Conservation (phyloP, 129 eudicot species). For the Flaveria trinervia region DNA sequence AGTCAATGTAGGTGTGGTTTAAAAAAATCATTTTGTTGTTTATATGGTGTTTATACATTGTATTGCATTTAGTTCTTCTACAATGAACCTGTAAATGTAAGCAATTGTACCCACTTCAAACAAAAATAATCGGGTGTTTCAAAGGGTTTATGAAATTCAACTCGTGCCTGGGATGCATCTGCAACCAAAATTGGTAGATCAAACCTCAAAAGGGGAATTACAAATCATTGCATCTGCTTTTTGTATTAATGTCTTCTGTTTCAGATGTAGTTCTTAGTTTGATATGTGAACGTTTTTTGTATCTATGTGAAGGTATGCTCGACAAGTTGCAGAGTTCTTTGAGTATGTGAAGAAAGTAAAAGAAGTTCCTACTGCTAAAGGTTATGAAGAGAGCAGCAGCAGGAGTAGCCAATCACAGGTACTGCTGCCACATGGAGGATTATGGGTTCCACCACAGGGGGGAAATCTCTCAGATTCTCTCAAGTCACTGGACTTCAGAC, state of each 20-base stretch:
- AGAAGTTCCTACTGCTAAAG: conserved; percentile 41
- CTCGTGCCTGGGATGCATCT: too few species aligned
- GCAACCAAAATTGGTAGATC: too few species aligned
- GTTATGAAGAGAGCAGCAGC: conserved; percentile 30
- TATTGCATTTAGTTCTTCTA: not conserved
- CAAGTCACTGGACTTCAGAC: conserved; percentile 58
- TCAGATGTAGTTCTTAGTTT: not conserved
- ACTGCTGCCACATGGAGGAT: conserved; percentile 60
- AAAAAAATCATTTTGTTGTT: not conserved
- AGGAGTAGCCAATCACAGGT: conserved; percentile 43
- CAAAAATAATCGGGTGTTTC: not conserved
- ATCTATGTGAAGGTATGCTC: conserved; percentile 74
- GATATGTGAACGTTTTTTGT: not conserved
- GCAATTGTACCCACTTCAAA: not conserved
- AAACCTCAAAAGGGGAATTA: too few species aligned
- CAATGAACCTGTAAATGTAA: not conserved
- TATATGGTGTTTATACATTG: not conserved
- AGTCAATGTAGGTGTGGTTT: not conserved
- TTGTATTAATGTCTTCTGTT: not conserved
- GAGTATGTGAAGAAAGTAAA: conserved; percentile 80
- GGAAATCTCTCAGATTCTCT: conserved; percentile 59
- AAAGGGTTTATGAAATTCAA: not conserved
- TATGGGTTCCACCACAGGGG: conserved; percentile 78
- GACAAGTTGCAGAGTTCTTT: conserved; percentile 92
- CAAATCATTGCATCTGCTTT: too few species aligned